Conservation (phyloP, 2,329 filamentous ascomycete species). For the Xylariomycetidae sp. region DNA sequence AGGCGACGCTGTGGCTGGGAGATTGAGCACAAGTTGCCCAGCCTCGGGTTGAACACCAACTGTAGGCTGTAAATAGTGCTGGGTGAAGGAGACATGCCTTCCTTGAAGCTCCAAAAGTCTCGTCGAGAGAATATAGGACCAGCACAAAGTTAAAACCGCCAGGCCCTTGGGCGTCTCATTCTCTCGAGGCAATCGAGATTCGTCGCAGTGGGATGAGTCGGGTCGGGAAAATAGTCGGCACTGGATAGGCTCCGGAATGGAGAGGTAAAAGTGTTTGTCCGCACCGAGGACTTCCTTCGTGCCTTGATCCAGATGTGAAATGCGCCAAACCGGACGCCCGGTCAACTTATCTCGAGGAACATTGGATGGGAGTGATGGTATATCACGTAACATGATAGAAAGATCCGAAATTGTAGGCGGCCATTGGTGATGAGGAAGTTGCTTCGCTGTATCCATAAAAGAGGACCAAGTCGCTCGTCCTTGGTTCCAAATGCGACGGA, state of each 20-base stretch:
- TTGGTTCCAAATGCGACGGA: background rate
- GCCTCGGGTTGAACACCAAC: background rate
- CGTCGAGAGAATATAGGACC: conserved; percentile 9
- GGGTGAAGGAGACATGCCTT: conserved; percentile 1
- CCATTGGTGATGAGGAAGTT: background rate
- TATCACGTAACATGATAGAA: conserved; percentile 1
- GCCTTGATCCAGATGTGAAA: too few relatives aligned
- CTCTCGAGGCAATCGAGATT: background rate
- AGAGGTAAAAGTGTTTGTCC: conserved; percentile 1
- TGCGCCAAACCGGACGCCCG: background rate
- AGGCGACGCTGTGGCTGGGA: conserved; percentile 1
- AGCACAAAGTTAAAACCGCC: conserved; percentile 6
- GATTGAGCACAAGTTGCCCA: conserved; percentile 2
- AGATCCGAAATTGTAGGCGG: background rate
- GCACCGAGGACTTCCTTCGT: too few relatives aligned
- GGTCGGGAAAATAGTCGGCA: background rate
- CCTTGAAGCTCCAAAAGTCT: conserved; percentile 6
- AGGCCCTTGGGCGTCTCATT: conserved; percentile 2
- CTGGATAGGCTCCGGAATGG: background rate
- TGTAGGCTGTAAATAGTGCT: conserved; percentile 1
- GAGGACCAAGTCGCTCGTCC: conserved; percentile 1
- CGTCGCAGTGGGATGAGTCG: conserved; percentile 1
- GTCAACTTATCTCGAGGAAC: background rate
- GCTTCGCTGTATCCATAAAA: background rate
- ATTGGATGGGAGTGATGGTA: background rate